A percentile compares a stretch with the other conserved stretches of the same genome.
Evolutionary conservation across 2,329 filamentous ascomycete species (phyloP).

Genomic region (Karstenula rhodostoma): DNA sequence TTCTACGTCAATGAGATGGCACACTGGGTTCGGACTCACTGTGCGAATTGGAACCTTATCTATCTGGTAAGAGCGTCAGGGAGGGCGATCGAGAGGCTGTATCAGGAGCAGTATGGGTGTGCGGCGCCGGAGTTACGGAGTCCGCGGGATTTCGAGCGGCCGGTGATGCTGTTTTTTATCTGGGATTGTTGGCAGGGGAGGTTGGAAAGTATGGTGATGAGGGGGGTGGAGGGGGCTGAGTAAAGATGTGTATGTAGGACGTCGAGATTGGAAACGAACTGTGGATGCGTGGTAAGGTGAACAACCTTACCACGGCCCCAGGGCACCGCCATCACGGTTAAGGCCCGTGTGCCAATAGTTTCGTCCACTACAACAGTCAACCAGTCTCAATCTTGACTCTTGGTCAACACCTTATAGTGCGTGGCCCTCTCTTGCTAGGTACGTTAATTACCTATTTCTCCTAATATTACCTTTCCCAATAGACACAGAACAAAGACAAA

Average conservation of each 20-base stretch:
- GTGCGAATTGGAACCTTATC: background rate
- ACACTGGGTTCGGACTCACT: background rate
- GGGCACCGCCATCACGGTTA: too few species aligned
- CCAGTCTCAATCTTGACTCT: too few species aligned
- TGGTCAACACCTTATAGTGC: too few species aligned
- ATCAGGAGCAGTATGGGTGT: slow-evolving; percentile 5
- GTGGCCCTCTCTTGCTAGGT: too few species aligned
- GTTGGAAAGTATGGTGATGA: slow-evolving; percentile 1
- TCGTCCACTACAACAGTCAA: too few species aligned
- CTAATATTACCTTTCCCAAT: too few species aligned
- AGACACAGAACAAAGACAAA: too few species aligned
- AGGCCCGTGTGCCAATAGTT: too few species aligned
- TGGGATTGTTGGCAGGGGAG: slow-evolving; percentile 3
- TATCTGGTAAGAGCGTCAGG: slow-evolving; percentile 3
- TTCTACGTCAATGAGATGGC: slow-evolving; percentile 5
- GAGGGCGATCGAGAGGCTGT: slow-evolving; percentile 3
- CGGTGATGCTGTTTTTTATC: slow-evolving; percentile 1
- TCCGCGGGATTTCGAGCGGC: slow-evolving; percentile 3
- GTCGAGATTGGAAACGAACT: slow-evolving; percentile 2
- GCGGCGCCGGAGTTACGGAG: slow-evolving; percentile 1
- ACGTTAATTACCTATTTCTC: too few species aligned
- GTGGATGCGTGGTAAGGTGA: too few species aligned
- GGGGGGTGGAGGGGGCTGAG: background rate
- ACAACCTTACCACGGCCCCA: too few species aligned
- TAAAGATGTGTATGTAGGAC: slow-evolving; percentile 2